Conservation (phyloP, 1,139 yeast species). For the Geotrichum phurueaensis region DNA sequence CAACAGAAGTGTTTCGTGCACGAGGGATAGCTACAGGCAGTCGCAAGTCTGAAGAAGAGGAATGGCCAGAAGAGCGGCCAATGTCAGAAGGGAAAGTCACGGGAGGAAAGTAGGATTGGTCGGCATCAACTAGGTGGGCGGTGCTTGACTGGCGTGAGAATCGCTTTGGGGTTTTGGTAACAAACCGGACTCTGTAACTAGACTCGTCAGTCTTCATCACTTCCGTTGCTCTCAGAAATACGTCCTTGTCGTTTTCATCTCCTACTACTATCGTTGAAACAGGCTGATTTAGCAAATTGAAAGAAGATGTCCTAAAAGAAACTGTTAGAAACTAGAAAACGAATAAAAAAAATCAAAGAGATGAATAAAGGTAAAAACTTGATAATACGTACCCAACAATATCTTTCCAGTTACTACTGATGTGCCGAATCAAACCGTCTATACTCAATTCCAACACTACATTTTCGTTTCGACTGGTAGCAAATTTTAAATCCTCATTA, state of each 20-base stretch:
- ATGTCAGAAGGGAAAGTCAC: constrained; percentile 45
- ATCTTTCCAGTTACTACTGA: constrained; percentile 71
- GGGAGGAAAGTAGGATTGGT: background rate
- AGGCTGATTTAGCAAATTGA: constrained; percentile 52
- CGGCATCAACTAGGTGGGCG: background rate
- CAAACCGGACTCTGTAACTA: constrained; percentile 70
- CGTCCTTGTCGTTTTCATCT: constrained; percentile 54
- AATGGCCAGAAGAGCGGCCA: constrained; percentile 13
- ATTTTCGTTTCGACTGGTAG: constrained; percentile 68
- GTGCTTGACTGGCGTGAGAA: background rate
- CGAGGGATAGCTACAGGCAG: background rate
- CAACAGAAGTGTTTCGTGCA: background rate
- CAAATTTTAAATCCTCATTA: constrained; percentile 36
- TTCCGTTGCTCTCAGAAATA: constrained; percentile 64
- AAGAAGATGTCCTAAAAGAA: constrained; percentile 49
- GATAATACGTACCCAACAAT: constrained; percentile 42
- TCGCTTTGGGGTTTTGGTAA: constrained; percentile 23
- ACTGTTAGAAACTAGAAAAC: constrained; percentile 1
- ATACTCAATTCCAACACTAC: constrained; percentile 79
- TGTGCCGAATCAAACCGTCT: constrained; percentile 68
- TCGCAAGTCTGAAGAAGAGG: constrained; percentile 9
- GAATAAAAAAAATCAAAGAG: background rate
- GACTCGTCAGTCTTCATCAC: constrained; percentile 69
- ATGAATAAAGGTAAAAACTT: background rate
- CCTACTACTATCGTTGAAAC: constrained; percentile 66